A percentile compares a stretch with the other conserved stretches of the same genome.
Conservation (phyloP, 2,329 filamentous ascomycete species). For the Lecanicillium sp. region DNA sequence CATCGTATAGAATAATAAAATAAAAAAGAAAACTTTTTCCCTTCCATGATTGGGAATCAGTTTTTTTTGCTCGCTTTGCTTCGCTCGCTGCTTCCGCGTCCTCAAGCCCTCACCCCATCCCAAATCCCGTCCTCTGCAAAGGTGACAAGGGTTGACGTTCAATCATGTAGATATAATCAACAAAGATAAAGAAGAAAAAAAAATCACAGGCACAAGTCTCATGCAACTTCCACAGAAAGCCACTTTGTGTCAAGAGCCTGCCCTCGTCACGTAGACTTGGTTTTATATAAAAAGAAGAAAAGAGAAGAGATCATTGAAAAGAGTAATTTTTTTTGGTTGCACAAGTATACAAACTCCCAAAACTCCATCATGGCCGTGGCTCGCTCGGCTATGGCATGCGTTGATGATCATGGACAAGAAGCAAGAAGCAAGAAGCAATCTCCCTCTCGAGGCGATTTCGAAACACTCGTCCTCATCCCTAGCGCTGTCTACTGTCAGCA, state of each 20-base stretch:
- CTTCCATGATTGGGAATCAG: not conserved
- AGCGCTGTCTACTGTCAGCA: constrained; percentile 19
- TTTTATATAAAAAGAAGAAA: not conserved
- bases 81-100: too few species aligned
- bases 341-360: constrained; percentile 11
- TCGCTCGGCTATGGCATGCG: constrained; percentile 11
- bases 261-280: not conserved
- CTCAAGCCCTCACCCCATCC: too few species aligned
- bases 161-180: constrained; percentile 8
- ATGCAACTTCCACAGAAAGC: not conserved
- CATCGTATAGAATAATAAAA: not conserved
- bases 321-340: not conserved
- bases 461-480: not conserved
- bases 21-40: not conserved
- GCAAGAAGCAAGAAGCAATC: too few species aligned
- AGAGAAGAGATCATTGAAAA: not conserved
- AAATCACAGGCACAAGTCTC: not conserved
- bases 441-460: too few species aligned
- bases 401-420: constrained; percentile 10
- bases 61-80: not conserved
- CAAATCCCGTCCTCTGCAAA: too few species aligned
- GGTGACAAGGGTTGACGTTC: constrained; percentile 5
- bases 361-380: constrained; percentile 12
- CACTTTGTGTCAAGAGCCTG: constrained; percentile 5
- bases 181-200: not conserved